Base-by-base conservation (phyloP, 768 basidiomycete genomes). In the Mycena belliarum region DNA sequence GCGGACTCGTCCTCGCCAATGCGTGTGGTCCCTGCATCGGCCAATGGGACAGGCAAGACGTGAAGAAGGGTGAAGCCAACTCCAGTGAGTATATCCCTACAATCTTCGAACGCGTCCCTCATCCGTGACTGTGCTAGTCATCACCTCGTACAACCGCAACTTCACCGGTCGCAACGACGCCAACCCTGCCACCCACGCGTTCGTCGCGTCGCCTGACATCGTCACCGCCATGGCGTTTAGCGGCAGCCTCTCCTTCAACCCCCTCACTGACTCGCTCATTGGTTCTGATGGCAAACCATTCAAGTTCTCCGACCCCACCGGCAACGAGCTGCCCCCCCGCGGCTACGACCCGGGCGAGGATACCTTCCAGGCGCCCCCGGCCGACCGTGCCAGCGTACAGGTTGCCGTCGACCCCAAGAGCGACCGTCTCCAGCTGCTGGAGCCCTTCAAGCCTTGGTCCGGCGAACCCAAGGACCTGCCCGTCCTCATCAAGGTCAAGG, bases 91-190 rank as follows among this genome's bases (percentile, higher is more conserved):
- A 8, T 8, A 26, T 15, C 33, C 24, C 26, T 52, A 32, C 32
- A 0, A 16, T 49, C 21, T 26, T 9, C 25, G 15, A 28, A 28
- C 25, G n/a, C 46, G 33, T 38, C 33, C 33, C 38, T 58, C 57
- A 63, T 25, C 52, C 49, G 37, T 23, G 44, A 35, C 11, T 11
- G 18, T 11, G 18, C 10, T 45, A 93, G 91, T 98, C 81, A 93
- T 99, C 76, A 96, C 96, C 50, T 98, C 95, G 20, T 99, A 99
- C 85, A 99, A 99, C 87, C 95, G 97, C 73, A 99, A 99, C 88
- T 99, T 99, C 81, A 98, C 97, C 65, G 97, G 96, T 56, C 94
- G 97, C 71, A 99, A 99, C 75, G 97, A 98, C 69, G 95, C 97
- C 67, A 98, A 99, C 85, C 95, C 96, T 21, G 95, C 95, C 61